These are phyloP conservation scores for Miscanthus sacchariflorus DNA, from an alignment of 202 grass and related monocot genomes.

Conservation along the genomic window DNA sequence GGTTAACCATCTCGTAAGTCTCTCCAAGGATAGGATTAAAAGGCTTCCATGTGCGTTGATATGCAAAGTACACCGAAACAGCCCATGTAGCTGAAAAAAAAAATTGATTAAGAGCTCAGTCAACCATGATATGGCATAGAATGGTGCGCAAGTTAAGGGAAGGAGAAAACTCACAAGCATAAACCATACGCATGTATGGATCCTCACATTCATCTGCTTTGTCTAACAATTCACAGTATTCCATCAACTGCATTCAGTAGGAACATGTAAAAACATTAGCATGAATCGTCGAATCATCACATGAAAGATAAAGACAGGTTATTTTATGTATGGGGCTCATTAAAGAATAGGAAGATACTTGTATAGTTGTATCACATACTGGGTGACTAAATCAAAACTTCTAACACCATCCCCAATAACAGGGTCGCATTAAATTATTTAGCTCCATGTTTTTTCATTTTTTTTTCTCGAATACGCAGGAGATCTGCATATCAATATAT, in stretches of 20 bases:
- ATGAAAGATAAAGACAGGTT: conserved; percentile 15
- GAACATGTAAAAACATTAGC: conserved; percentile 41
- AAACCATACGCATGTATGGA: conserved; percentile 89
- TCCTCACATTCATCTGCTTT: conserved; percentile 98
- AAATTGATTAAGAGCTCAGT: conserved; percentile 44
- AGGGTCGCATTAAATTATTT: conserved; percentile 12
- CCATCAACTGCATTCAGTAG: conserved; percentile 77
- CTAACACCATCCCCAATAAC: neutral
- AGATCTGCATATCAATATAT: neutral
- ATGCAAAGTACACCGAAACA: conserved; percentile 79
- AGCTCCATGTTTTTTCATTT: conserved; percentile 20
- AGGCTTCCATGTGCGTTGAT: conserved; percentile 92
- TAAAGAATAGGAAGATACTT: conserved; percentile 6
- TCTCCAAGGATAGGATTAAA: conserved; percentile 99
- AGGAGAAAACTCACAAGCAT: conserved; percentile 75
- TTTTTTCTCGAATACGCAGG: neutral
- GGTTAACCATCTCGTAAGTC: conserved; percentile 94
- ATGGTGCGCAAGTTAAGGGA: conserved; percentile 27
- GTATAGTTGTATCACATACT: conserved; percentile 22
- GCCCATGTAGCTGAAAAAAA: conserved; percentile 87
- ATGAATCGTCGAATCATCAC: neutral
- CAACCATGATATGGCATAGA: conserved; percentile 35
- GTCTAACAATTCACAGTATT: conserved; percentile 91
- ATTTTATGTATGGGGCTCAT: conserved; percentile 9
- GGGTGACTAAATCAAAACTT: neutral